phyloP scores from a whole-genome alignment of 2,329 filamentous ascomycete species.

The Orbilia oligospora region DNA sequence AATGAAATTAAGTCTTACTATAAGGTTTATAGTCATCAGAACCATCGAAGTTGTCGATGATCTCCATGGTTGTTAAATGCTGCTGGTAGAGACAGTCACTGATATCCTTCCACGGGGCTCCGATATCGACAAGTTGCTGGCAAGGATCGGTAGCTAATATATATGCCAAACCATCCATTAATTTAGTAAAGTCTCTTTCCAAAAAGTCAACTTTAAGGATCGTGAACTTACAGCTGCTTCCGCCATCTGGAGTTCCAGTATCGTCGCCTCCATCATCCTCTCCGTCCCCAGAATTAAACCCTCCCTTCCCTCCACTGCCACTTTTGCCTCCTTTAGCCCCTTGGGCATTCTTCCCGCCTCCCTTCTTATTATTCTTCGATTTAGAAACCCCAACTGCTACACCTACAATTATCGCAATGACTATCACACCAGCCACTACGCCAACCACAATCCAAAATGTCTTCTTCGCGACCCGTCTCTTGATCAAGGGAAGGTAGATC shows the following conservation, averaged over 20 bases:
- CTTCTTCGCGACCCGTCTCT: constrained; percentile 36
- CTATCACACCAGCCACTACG: constrained; percentile 5
- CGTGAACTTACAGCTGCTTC: constrained; percentile 14
- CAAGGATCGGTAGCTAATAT: constrained; percentile 49
- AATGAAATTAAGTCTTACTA: constrained; percentile 10
- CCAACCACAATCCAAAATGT: constrained; percentile 41
- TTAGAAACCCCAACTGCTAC: constrained; percentile 34
- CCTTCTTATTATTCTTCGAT: constrained; percentile 13
- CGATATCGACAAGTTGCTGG: constrained; percentile 30
- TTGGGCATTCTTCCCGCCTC: neutral
- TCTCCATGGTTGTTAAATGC: constrained; percentile 25
- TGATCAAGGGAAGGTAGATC: constrained; percentile 33
- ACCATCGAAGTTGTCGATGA: constrained; percentile 43
- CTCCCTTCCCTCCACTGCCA: neutral
- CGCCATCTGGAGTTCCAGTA: constrained; percentile 2
- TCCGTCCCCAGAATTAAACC: neutral
- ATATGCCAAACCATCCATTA: neutral
- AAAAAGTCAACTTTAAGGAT: neutral
- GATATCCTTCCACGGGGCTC: constrained; percentile 16
- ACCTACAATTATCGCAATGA: constrained; percentile 36
- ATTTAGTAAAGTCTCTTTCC: neutral
- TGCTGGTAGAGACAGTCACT: constrained; percentile 39
- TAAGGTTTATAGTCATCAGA: constrained; percentile 6
- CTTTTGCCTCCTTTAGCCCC: constrained; percentile 18
- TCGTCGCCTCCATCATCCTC: neutral